These are phyloP conservation scores for Chrysoporthe austroafricana DNA, from an alignment of 2,329 filamentous ascomycete species.

Conservation along the genomic window DNA sequence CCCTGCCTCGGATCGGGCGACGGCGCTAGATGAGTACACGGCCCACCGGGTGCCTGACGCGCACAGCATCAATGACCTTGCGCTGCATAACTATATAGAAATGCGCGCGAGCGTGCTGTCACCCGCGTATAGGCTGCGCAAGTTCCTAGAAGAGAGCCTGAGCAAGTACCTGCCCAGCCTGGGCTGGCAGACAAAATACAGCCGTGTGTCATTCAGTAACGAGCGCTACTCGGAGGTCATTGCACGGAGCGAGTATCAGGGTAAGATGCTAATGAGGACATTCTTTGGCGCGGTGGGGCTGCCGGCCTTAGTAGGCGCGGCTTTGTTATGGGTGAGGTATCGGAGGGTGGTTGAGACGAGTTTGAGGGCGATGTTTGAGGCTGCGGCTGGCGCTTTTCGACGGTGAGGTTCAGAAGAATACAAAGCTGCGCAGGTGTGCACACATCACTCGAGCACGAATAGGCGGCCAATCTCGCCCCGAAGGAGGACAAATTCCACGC, in stretches of 20 bases:
- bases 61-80: slow-evolving; percentile 89
- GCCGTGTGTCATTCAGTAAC: slow-evolving; percentile 90
- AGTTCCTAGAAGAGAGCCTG: slow-evolving; percentile 83
- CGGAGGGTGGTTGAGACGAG: slow-evolving; percentile 15
- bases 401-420: slow-evolving; percentile 8
- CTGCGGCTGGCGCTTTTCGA: slow-evolving; percentile 7
- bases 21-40: slow-evolving; percentile 78
- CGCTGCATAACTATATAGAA: slow-evolving; percentile 88
- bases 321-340: slow-evolving; percentile 27
- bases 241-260: slow-evolving; percentile 69
- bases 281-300: slow-evolving; percentile 41
- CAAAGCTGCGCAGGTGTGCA: not conserved
- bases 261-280: slow-evolving; percentile 57
- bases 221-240: slow-evolving; percentile 87
- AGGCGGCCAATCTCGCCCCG: not conserved
- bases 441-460: not conserved
- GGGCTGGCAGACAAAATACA: slow-evolving; percentile 93
- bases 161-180: slow-evolving; percentile 74
- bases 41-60: slow-evolving; percentile 75
- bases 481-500: not conserved
- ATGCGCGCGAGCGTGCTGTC: slow-evolving; percentile 88
- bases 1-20: slow-evolving; percentile 55
- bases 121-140: slow-evolving; percentile 76
- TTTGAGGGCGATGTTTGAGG: slow-evolving; percentile 7
- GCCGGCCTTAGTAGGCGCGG: slow-evolving; percentile 30